Percentiles rank a stretch among this genome's conserved stretches.
Conservation (phyloP, 2,329 filamentous ascomycete species). For the Ophiostoma fasciatum region DNA sequence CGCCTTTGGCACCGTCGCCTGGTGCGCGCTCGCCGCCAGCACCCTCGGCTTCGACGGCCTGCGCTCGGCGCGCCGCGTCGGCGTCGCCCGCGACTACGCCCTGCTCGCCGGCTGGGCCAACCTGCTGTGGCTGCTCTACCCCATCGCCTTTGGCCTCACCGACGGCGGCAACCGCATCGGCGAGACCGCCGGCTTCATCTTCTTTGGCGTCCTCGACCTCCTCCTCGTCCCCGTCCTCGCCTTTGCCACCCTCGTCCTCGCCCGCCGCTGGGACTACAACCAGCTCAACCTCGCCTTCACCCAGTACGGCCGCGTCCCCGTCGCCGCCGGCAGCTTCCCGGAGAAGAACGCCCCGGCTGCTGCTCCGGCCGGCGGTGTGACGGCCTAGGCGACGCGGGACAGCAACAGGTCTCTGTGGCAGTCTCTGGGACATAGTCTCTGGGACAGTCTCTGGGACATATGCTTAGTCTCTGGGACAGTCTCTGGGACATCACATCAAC, state of each 20-base stretch:
- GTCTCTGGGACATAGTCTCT: too few species aligned
- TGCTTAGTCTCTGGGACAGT: too few species aligned
- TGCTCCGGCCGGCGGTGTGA: conserved; percentile 10
- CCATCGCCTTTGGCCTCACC: conserved; percentile 35
- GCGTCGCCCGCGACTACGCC: conserved; percentile 28
- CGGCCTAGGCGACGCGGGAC: background rate
- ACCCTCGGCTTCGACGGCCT: conserved; percentile 27
- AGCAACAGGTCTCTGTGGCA: too few species aligned
- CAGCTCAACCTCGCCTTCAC: conserved; percentile 37
- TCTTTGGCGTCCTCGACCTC: conserved; percentile 38
- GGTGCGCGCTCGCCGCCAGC: conserved; percentile 28
- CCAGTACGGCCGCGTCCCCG: conserved; percentile 36
- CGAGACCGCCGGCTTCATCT: conserved; percentile 30
- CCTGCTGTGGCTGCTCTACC: conserved; percentile 38
- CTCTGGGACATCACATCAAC: too few species aligned
- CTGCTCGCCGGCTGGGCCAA: conserved; percentile 32
- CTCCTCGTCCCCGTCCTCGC: conserved; percentile 30
- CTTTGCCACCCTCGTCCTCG: conserved; percentile 27
- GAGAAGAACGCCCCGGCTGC: conserved; percentile 25
- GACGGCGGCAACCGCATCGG: conserved; percentile 38
- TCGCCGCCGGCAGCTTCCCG: conserved; percentile 26
- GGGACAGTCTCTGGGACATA: too few species aligned
- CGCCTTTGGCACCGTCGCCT: conserved; percentile 34
- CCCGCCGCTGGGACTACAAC: conserved; percentile 35
- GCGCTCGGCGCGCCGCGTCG: conserved; percentile 25